Base-by-base conservation (phyloP, 352 stramenopile species). In the Phytophthora melonis region DNA sequence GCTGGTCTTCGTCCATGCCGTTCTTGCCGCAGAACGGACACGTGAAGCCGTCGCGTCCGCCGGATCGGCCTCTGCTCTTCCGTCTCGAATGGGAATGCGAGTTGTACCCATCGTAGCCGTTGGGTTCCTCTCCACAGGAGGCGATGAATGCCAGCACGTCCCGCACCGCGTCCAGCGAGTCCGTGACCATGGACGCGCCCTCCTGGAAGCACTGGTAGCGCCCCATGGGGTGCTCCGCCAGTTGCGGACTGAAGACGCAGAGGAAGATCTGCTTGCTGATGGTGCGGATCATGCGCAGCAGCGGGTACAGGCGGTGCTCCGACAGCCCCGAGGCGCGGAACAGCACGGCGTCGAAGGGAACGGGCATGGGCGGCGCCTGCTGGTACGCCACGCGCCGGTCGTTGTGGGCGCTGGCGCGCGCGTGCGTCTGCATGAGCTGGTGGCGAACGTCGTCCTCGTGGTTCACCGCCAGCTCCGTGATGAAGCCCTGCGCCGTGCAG, bases 191-290 rank as follows among this genome's bases (percentile, higher is more conserved):
- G 8, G 85, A 93, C 11, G 87, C 88, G 13, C 89, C 89, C 21
- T 93, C 72, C 57, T 91, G 78, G 65, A 96, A 95, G 63, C 89
- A 92, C 68, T 84, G 74, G 74, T 96, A 94, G 13, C 89, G 84
- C 0, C 80, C 85, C 72, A 88, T 82, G 5, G 89, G 84, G 63
- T 94, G 58, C 65, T 94, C 88, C 5, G 84, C 77, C 9, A 96
- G 74, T 63, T 93, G 88, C 64, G 88, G 77, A 76, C 88, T 95
- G 71, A 92, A 93, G 58, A 94, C 84, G 52, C 88, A 95, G n/a
- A 96, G 65, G 56, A 96, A 96, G 68, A 96, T 84, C 83, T 96
- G 88, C 56, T 81, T 81, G 69, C 82, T 93, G 70, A 95, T 89
- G 19, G 83, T 90, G 53, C 86, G 88, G 43, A 94, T 77, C 53